Evolutionary conservation across 2,329 filamentous ascomycete species (phyloP), one percentile per base, ranked within the genome.

Genomic region (Dothideomycetes sp.): DNA sequence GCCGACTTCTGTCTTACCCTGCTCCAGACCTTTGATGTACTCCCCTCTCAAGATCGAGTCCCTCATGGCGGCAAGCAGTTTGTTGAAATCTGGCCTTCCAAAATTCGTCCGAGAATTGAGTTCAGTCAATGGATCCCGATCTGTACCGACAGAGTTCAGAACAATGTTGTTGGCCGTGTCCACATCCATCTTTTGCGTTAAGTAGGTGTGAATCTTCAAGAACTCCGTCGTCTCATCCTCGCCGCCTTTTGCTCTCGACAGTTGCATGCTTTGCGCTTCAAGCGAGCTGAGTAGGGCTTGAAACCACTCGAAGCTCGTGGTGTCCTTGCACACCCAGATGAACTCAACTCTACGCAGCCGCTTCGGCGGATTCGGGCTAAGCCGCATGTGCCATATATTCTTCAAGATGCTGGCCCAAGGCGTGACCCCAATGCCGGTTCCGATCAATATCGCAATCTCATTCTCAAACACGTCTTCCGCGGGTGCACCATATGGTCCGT

Each of bases 241-340:
- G 49, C 77, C 77, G 41, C 79, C 80, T 22, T 78, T 75, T 10
- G 18, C 16, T 4, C 22, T 11, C 5, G 55, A 52, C 4, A 77
- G 78, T 52, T 79, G 74, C 43, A 76, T 72, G 36, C 82, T 88
- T 58, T 98, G 91, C 27, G 79, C 72, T 63, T 98, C 91, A 16
- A 98, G 81, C 0, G 85, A 93, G 1, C 84, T 84, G 12, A 98
- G 75, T 1, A 98, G 77, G 2, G 84, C 87, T 60, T 98, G 91
- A 70, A 98, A 96, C 91, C 91, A 98, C 65, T 96, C 91, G 55
- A 98, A 98, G 0, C 88, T 94, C 24, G 77, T 83, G 0, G 88
- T 94, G 56, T 95, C 88, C 61, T 84, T 91, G 73, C 89, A 95
- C 37, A 96, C 81, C 91, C 91, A 98, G 68, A 98, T 93, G 64